Evolutionary conservation across 1,284 basidiomycete genomes (phyloP), one percentile per base, ranked within the genome.

Genomic region (Stygiomarasmius scandens): DNA sequence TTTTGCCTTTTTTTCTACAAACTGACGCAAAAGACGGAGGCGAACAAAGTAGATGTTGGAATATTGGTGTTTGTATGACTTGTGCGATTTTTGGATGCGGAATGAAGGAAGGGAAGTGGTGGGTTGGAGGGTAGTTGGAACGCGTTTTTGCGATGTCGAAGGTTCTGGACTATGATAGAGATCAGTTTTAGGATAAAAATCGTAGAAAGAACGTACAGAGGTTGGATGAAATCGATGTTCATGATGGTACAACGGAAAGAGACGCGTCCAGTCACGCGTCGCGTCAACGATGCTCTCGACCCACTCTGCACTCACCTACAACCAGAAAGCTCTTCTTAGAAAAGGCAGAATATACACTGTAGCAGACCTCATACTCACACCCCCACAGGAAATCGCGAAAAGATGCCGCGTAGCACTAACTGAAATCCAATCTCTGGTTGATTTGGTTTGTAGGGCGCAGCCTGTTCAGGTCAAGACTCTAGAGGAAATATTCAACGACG

Each of bases 1-100:
- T 29, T 68, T 69, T 1, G 95, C 95, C 22, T 77, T 78, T 54
- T 85, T 72, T 63, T 89, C 82, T 1, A 96, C 88, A 19, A 78
- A 74, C 11, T 77, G 72, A 55, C 88, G 78, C 9, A 96, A 76
- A 44, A 84, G 71, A 25, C 83, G 79, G 11, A 97, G 78, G 23
- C 95, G 75, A 14, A 90, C 78, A 68, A 93, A 97, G 76, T 97
- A 97, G 29, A 97, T 91, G 68, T 95, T 96, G 2, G 95, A 87
- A 74, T 96, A 97, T 72, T 97, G 95, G 65, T 95, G 89, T 67
- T 83, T 89, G 76, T 90, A 92, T 1, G 89, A 86, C 66, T 81
- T 86, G 66, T 86, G 80, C 36, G 71, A 71, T 22, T 71, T 64
- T 44, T 76, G 76, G 54, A 91, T 80, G 45, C 78, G 63, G 69